Percentiles rank a stretch among this genome's conserved stretches.
Evolutionary conservation across 371 early-diverging fungal genomes (phyloP).

Genomic region (Fennellomyces sp.): DNA sequence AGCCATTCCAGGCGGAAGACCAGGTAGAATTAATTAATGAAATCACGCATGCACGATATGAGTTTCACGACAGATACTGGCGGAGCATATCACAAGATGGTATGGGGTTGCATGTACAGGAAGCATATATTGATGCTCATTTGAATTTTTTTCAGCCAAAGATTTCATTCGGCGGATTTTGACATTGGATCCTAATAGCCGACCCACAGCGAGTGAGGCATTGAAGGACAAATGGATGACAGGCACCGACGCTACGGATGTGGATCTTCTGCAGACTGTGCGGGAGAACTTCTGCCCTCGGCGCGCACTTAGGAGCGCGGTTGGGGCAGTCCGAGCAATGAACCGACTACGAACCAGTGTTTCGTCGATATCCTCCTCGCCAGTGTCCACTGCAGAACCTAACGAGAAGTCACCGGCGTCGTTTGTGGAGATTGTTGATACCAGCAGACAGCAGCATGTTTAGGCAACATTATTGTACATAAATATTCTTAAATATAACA

Average conservation of each 20-base stretch:
- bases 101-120: too few species aligned
- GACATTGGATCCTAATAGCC: slow-evolving; percentile 69
- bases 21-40: slow-evolving; percentile 61
- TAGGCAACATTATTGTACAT: neutral
- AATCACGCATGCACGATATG: slow-evolving; percentile 68
- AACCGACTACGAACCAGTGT: slow-evolving; percentile 28
- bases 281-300: slow-evolving; percentile 68
- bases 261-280: slow-evolving; percentile 74
- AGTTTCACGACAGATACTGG: slow-evolving; percentile 85
- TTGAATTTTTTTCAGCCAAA: slow-evolving; percentile 66
- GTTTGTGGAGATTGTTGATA: neutral
- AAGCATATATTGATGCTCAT: neutral
- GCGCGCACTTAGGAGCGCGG: slow-evolving; percentile 39
- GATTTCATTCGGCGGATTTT: slow-evolving; percentile 87
- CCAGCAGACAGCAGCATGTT: neutral
- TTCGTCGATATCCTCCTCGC: neutral
- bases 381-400: neutral
- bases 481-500: neutral
- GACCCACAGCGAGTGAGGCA: slow-evolving; percentile 84
- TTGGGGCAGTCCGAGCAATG: slow-evolving; percentile 42
- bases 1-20: slow-evolving; percentile 79
- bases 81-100: slow-evolving; percentile 74
- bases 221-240: slow-evolving; percentile 86
- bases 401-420: neutral
- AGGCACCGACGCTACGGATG: slow-evolving; percentile 53